Base-by-base conservation (phyloP, 2,329 filamentous ascomycete species). In the Penicillium sclerotiorum region DNA sequence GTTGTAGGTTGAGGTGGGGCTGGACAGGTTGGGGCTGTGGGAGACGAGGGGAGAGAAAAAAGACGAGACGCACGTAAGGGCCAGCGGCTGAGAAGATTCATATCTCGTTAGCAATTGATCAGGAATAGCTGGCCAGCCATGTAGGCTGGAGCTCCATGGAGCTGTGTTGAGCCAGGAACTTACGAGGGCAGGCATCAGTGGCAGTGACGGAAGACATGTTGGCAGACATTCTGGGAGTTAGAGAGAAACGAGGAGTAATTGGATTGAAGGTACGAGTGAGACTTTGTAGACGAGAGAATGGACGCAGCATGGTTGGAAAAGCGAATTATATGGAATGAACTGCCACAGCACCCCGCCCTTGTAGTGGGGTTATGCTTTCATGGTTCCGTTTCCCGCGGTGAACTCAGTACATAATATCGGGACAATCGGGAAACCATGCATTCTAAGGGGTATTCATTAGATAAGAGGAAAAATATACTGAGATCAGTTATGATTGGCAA, bases 131-230 rank as follows among this genome's bases (percentile, higher is more conserved):
- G 21, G 12, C 17, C 8, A 5, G 9, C 8, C 12, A 12, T 8
- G 30, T 12, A 30, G 35, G 9, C 36, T 11, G 12, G 28, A 32
- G 36, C 20, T 39, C 25, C 33, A 28, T 27, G 17, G 40, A 7
- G 23, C n/a, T n/a, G n/a, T n/a, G n/a, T n/a, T n/a, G n/a, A n/a
- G 22, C 12, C 8, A n/a, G 23, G 25, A 30, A 70, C 73, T 63
- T 68, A 77, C 74, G 73, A 64, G 74, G 74, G 61, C 72, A 74
- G 44, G 74, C 74, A 49, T 73, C 70, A 60, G 71, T 68, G 28
- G 73, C 64, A 53, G 69, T 69, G 57, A 77, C 63, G 42, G 61
- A 54, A 33, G 68, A 69, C 60, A 75, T 65, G 52, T 58, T 52
- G 50, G 64, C 60, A 60, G 71, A 69, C 71, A 73, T 73, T 49